A percentile compares a stretch with the other conserved stretches of the same genome.
These are phyloP conservation scores for Kwoniella botswanensis DNA, from an alignment of 768 basidiomycete genomes.

Conservation along the genomic window DNA sequence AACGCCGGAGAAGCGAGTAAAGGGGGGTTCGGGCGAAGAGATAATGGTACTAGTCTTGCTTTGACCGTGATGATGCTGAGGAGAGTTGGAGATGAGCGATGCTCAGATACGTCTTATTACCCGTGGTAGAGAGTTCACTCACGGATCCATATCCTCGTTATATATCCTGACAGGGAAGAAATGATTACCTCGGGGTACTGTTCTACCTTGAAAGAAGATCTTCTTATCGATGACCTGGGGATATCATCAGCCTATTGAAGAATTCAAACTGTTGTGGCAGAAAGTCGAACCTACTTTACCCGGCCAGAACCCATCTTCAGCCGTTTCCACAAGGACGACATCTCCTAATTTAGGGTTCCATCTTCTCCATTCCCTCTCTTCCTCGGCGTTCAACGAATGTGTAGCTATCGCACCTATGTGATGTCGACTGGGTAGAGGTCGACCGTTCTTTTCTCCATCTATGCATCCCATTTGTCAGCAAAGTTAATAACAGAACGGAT, in stretches of 20 bases:
- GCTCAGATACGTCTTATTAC: too few relatives aligned
- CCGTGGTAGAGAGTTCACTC: constrained; percentile 6
- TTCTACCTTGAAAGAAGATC: constrained; percentile 45
- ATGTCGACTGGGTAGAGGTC: constrained; percentile 25
- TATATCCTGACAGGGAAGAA: constrained; percentile 52
- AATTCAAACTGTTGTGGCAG: not conserved
- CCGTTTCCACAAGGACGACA: constrained; percentile 45
- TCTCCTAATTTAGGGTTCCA: constrained; percentile 49
- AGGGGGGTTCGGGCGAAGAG: constrained; percentile 44
- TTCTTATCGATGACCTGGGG: constrained; percentile 50
- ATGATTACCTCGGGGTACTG: constrained; percentile 45
- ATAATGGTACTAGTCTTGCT: constrained; percentile 44
- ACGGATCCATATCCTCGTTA: constrained; percentile 38
- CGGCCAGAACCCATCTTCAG: constrained; percentile 42
- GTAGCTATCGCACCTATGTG: constrained; percentile 37
- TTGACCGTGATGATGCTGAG: constrained; percentile 47
- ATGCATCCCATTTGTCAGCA: constrained; percentile 10
- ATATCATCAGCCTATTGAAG: not conserved
- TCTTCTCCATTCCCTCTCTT: constrained; percentile 43
- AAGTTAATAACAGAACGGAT: not conserved
- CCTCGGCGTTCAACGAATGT: constrained; percentile 30
- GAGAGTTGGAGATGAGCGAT: not conserved
- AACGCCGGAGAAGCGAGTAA: constrained; percentile 35
- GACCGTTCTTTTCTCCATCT: constrained; percentile 13
- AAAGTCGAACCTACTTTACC: constrained; percentile 40